Evolutionary conservation across 1,284 basidiomycete genomes (phyloP).

Genomic region (Sanguinoderma infundibulare): DNA sequence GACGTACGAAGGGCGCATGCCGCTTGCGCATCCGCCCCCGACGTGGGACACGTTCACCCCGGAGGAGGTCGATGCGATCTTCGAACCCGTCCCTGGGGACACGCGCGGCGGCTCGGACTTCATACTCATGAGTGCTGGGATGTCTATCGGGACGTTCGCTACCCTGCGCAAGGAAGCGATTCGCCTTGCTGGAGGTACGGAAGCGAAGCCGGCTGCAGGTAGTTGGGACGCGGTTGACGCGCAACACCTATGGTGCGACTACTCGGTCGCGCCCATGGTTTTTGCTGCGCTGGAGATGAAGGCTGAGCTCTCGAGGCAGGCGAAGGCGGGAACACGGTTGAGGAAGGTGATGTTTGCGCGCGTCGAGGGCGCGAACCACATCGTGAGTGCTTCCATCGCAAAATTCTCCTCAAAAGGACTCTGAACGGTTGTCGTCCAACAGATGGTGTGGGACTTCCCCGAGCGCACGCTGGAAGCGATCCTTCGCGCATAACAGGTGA

Average conservation of each 20-base stretch:
- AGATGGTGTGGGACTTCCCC: background rate
- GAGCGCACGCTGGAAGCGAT: background rate
- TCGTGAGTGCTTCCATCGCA: conserved; percentile 2
- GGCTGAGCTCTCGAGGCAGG: background rate
- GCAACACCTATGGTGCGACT: conserved; percentile 17
- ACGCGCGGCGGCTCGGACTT: background rate
- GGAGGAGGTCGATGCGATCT: background rate
- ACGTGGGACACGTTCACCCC: background rate
- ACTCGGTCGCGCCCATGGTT: background rate
- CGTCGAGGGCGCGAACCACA: background rate
- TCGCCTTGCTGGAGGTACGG: background rate
- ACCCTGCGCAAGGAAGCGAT: background rate
- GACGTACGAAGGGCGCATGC: background rate
- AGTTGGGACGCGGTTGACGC: conserved; percentile 12
- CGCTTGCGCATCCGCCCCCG: conserved; percentile 7
- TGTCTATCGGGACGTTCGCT: background rate
- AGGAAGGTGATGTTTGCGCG: background rate
- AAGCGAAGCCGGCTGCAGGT: background rate
- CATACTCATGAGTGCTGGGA: background rate
- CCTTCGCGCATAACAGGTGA: background rate
- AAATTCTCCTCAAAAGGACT: no score
- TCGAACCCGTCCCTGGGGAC: background rate
- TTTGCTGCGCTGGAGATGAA: background rate
- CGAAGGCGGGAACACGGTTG: background rate
- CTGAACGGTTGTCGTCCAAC: background rate